Conservation (phyloP, 208 protist species). For the Wallacemonas sp. region DNA sequence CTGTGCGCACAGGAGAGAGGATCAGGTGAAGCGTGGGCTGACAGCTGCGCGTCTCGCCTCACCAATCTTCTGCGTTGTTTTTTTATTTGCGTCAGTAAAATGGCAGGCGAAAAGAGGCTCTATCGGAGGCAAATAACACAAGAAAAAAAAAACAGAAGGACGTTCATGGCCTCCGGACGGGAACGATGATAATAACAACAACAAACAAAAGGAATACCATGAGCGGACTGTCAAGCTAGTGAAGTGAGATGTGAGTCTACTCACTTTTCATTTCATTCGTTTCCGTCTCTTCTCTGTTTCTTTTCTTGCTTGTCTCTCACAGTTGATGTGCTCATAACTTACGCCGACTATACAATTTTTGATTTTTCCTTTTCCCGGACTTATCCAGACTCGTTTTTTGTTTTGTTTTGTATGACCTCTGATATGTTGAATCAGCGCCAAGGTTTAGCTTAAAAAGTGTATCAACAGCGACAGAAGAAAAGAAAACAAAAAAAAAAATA, state of each 20-base stretch:
- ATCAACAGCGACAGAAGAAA: neutral
- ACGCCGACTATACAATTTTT: neutral
- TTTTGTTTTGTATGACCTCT: slow-evolving; percentile 19
- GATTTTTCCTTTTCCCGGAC: slow-evolving; percentile 14
- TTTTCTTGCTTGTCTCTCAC: slow-evolving; percentile 1
- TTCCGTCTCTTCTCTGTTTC: slow-evolving; percentile 22
- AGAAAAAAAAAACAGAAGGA: no score
- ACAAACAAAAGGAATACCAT: no score
- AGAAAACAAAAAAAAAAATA: neutral
- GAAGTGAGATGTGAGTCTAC: no score
- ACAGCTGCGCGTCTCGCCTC: neutral
- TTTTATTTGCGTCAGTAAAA: slow-evolving; percentile 15
- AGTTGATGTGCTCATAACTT: slow-evolving; percentile 18
- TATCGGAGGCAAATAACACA: no score
- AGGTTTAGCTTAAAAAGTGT: neutral
- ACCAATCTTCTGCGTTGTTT: neutral
- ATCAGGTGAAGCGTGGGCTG: neutral
- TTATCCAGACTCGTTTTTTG: slow-evolving; percentile 15
- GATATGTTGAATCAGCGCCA: neutral
- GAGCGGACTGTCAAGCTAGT: no score
- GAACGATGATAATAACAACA: no score
- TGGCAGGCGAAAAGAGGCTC: no score
- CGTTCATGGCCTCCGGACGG: no score
- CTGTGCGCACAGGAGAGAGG: neutral
- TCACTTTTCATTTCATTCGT: neutral